Base-by-base conservation (phyloP, 306 rosid genomes). In the Prunus dulcis region DNA sequence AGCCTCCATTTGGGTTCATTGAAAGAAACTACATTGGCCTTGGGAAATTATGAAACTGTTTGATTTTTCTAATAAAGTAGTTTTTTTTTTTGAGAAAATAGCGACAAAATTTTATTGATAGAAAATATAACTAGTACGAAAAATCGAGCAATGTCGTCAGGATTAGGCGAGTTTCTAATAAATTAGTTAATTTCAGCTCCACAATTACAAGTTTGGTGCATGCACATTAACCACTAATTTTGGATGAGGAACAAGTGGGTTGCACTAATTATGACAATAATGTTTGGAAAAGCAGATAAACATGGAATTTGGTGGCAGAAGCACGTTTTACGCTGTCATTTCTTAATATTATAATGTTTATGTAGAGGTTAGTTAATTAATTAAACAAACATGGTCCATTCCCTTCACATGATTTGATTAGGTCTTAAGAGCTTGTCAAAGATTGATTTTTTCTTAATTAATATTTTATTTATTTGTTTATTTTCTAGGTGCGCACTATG, bases 301-400 rank as follows among this genome's bases (percentile, higher is more conserved):
- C 82, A 85, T 62, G 87, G 86, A 87, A 89, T 88, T 91, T 86
- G 91, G 89, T 88, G 84, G 83, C 85, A 82, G 84, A 83, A 87
- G 84, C 89, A 75, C 83, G 80, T 81, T 80, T 85, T 56, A 58
- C 38, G 73, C 72, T 51, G 89, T 82, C 84, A 81, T 79, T 27
- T 74, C 20, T 61, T 28, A 76, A 73, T 80, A 72, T 62, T 75
- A 81, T 86, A 81, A 79, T 78, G 32, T 46, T 12, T 64, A 60
- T 62, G 28, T 50, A 22, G 41, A 25, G 34, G 27, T 34, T 7
- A 64, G 38, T 56, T 53, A 20, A 12, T 30, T 20, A 60, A 69
- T 69, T 78, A 64, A 68, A 64, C 51, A 69, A 64, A 72, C 73
- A 72, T 75, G 62, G 52, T 76, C 38, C 71, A 55, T 77, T 76